Percentiles rank a stretch among this genome's conserved stretches.
Evolutionary conservation across 495 filamentous ascomycete genomes (phyloP).

Genomic region (Penicillium soppii): DNA sequence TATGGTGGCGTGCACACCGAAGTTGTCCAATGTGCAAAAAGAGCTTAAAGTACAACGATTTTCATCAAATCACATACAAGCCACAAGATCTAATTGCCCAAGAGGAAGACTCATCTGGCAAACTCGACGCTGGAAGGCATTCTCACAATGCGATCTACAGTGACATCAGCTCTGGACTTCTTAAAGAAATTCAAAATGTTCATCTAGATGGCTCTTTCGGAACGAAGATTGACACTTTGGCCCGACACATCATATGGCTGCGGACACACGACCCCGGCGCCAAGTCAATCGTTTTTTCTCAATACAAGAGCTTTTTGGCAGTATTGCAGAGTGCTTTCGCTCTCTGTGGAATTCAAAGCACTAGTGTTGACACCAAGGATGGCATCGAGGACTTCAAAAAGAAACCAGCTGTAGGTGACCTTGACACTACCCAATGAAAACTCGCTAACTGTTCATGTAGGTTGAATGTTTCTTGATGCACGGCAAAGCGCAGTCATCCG

Average conservation of each 20-base stretch:
- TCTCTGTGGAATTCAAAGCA: conserved; percentile 66
- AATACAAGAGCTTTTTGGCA: conserved; percentile 78
- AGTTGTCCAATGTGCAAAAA: conserved; percentile 80
- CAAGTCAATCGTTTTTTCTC: conserved; percentile 89
- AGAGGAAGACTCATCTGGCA: conserved; percentile 53
- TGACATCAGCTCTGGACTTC: conserved; percentile 64
- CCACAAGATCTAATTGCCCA: conserved; percentile 67
- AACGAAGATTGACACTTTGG: conserved; percentile 83
- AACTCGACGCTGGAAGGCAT: conserved; percentile 26
- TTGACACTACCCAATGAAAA: background rate
- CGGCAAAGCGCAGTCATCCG: conserved; percentile 81
- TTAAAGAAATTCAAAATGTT: conserved; percentile 80
- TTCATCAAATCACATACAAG: conserved; percentile 83
- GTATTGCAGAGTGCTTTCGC: conserved; percentile 67
- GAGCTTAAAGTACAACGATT: conserved; percentile 56
- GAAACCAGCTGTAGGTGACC: conserved; percentile 57
- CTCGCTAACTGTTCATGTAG: conserved; percentile 18
- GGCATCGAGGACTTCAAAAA: conserved; percentile 73
- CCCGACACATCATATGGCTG: conserved; percentile 81
- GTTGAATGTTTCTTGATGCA: conserved; percentile 87
- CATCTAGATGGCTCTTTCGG: conserved; percentile 75
- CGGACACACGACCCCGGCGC: conserved; percentile 79
- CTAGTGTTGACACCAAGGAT: conserved; percentile 59
- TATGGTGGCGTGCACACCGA: conserved; percentile 67
- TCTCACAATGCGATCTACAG: conserved; percentile 66